Conservation (phyloP, 2,329 filamentous ascomycete genomes). For the Hymenoscyphus occultus region DNA sequence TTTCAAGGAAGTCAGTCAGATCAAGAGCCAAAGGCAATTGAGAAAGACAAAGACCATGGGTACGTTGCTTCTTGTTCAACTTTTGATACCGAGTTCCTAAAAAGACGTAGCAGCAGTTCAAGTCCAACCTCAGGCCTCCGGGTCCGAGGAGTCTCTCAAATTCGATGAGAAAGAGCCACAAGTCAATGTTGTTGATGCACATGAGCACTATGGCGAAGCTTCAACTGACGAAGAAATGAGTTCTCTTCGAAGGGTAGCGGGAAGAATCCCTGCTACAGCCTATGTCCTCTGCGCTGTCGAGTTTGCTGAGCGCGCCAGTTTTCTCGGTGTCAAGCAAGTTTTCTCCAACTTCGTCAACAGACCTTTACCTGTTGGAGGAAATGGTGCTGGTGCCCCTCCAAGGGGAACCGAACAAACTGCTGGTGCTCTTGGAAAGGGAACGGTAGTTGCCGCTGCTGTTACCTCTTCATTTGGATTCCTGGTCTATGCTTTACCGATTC, state of each 20-base stretch:
- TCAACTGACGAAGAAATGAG: slow-evolving; percentile 57
- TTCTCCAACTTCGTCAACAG: slow-evolving; percentile 63
- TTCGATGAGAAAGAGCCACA: slow-evolving; percentile 22
- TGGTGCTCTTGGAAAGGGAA: slow-evolving; percentile 59
- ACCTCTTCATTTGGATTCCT: slow-evolving; percentile 51
- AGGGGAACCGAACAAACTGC: slow-evolving; percentile 37
- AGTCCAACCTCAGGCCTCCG: neutral
- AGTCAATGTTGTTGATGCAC: neutral
- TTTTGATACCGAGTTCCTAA: neutral
- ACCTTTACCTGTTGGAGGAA: slow-evolving; percentile 49
- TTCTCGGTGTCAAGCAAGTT: slow-evolving; percentile 64
- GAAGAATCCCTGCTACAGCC: slow-evolving; percentile 36
- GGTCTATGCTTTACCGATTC: slow-evolving; percentile 47
- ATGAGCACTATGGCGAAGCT: slow-evolving; percentile 4
- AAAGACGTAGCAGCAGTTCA: neutral
- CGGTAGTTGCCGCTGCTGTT: slow-evolving; percentile 50
- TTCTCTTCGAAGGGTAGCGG: slow-evolving; percentile 62
- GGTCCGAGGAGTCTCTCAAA: slow-evolving; percentile 16
- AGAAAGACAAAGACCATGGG: neutral
- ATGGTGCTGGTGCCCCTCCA: slow-evolving; percentile 40
- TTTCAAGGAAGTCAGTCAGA: neutral
- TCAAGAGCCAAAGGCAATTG: neutral
- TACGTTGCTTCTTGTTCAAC: neutral
- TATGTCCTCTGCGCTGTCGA: slow-evolving; percentile 66
- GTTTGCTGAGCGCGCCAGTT: slow-evolving; percentile 73